Base-by-base conservation (phyloP, 768 basidiomycete species). In the Auriculariales sp. region DNA sequence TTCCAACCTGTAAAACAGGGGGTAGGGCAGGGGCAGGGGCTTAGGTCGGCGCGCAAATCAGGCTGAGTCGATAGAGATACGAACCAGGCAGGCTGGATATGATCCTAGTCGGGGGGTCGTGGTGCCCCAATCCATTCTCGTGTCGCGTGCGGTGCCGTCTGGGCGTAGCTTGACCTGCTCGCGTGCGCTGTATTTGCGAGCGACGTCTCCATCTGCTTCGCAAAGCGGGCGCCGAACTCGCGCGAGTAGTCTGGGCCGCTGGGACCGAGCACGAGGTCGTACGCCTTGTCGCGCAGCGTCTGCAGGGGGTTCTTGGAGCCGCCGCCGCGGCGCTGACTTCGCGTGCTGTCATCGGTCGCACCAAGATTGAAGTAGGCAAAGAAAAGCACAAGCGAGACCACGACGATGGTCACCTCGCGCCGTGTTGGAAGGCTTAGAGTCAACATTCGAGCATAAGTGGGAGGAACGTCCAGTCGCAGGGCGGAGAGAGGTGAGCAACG, bases 321-420 rank as follows among this genome's bases (percentile, higher is more conserved):
- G 10, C 78, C 74, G 1, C 78, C 75, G 36, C 83, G 71, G 46
- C 75, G 67, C 17, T 25, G 39, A 9, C 22, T 24, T 24, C 9
- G 39, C 19, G 1, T 68, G 71, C 22, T 73, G 71, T 6, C 79
- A 75, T 80, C 81, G 82, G 9, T 62, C 62, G 81, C 82, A 87
- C 45, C 75, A 68, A 3, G 65, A 64, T 90, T 84, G 61, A 81
- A 85, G 32, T 85, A 74, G 39, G 91, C 62, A 27, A 83, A 64
- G 59, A 89, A 85, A 46, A 77, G 63, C 14, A 75, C 67, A 28
- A 86, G 61, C 9, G 79, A 75, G 56, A 82, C 75, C 30, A 87
- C 66, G 52, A 85, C 57, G 56, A 92, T 73, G 9, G 77, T 70
- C 28, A 83, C 56, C 64, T 92, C 90, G 54, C 88, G 77, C 55